Percentiles rank a stretch among this genome's conserved stretches.
These are phyloP conservation scores for Pestalotiopsis sp. DNA, from an alignment of 2,329 filamentous ascomycete species.

Conservation along the genomic window DNA sequence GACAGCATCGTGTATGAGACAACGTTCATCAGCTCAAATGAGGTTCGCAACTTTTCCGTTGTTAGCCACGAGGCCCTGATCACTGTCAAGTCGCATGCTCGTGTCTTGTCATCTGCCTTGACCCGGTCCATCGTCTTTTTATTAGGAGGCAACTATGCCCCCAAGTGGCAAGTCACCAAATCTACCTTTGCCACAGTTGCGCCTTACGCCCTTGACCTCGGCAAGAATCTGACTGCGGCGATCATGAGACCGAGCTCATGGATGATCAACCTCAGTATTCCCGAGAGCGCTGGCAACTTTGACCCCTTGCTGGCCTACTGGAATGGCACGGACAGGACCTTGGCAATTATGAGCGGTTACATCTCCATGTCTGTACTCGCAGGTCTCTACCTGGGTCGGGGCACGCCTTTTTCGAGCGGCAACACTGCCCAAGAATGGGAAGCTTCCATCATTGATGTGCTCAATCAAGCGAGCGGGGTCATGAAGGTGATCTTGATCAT, in stretches of 20 bases:
- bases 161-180: slow-evolving; percentile 29
- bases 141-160: slow-evolving; percentile 43
- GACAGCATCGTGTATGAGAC: slow-evolving; percentile 54
- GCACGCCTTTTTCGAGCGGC: slow-evolving; percentile 65
- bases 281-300: slow-evolving; percentile 39
- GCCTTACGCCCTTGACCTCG: slow-evolving; percentile 25
- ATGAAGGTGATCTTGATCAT: slow-evolving; percentile 98
- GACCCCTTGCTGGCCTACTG: slow-evolving; percentile 68
- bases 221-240: slow-evolving; percentile 35
- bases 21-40: slow-evolving; percentile 53
- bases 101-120: slow-evolving; percentile 39
- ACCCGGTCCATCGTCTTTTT: slow-evolving; percentile 45
- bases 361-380: slow-evolving; percentile 73
- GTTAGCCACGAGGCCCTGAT: slow-evolving; percentile 73
- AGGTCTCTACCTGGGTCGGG: slow-evolving; percentile 77
- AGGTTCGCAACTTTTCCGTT: slow-evolving; percentile 77
- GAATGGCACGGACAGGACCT: slow-evolving; percentile 65
- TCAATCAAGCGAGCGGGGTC: slow-evolving; percentile 93
- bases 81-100: slow-evolving; percentile 57
- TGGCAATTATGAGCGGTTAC: slow-evolving; percentile 82
- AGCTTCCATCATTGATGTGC: slow-evolving; percentile 75
- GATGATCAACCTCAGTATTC: slow-evolving; percentile 58
- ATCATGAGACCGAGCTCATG: slow-evolving; percentile 55
- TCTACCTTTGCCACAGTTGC: slow-evolving; percentile 20
- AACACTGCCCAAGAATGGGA: slow-evolving; percentile 67